A percentile compares a stretch with the other conserved stretches of the same genome.
These are phyloP conservation scores for Pilatotrama ljubarskyi DNA, from an alignment of 768 basidiomycete genomes.

Conservation along the genomic window DNA sequence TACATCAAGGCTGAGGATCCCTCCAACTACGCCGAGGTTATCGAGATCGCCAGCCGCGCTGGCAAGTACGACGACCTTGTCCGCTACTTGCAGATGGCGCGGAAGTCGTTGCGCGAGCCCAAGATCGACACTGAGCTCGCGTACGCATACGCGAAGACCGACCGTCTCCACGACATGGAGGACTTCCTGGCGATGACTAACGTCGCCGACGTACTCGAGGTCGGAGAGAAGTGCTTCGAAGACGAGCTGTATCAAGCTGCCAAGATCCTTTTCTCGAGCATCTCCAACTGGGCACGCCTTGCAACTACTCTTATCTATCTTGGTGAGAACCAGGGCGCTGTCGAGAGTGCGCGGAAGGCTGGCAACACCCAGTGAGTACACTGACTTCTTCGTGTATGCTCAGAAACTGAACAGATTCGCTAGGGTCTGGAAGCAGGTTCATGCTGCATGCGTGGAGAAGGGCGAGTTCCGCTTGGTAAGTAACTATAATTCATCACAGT, in stretches of 20 bases:
- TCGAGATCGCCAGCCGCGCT: conserved; percentile 93
- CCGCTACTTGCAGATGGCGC: conserved; percentile 97
- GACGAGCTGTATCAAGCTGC: conserved; percentile 97
- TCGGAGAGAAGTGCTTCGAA: conserved; percentile 99
- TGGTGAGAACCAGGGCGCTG: conserved; percentile 96
- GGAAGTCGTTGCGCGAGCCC: conserved; percentile 94
- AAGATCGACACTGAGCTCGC: conserved; percentile 98
- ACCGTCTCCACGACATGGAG: conserved; percentile 98
- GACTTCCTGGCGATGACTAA: conserved; percentile 99
- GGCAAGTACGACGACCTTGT: conserved; percentile 94
- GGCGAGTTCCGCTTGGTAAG: conserved; percentile 87
- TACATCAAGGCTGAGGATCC: conserved; percentile 98
- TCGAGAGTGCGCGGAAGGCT: conserved; percentile 98
- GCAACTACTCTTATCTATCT: conserved; percentile 98
- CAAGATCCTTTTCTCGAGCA: conserved; percentile 92
- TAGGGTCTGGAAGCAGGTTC: conserved; percentile 99
- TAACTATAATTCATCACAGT: neutral
- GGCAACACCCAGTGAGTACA: conserved; percentile 91
- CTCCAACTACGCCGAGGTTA: conserved; percentile 90
- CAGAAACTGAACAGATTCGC: neutral
- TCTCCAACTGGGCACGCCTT: conserved; percentile 97
- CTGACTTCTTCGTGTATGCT: neutral
- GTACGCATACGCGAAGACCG: conserved; percentile 97
- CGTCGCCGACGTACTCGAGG: conserved; percentile 93
- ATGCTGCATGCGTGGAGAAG: conserved; percentile 98